Evolutionary conservation across 257 asterid genomes (phyloP), one percentile per base, ranked within the genome.

Genomic region (Gynochthodes officinalis): DNA sequence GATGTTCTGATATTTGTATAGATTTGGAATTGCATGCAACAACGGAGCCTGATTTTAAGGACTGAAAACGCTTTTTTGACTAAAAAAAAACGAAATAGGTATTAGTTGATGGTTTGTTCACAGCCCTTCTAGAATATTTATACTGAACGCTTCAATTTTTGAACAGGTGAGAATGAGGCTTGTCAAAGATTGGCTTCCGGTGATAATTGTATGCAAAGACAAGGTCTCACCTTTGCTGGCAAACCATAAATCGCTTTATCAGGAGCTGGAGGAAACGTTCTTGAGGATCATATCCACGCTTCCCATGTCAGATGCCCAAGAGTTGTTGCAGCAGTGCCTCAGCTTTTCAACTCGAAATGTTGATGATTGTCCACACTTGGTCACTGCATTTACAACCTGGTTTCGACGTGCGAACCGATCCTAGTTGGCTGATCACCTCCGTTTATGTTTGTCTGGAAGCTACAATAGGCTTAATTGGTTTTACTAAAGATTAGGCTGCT

Each of bases 131-230:
- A n/a, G n/a, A n/a, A n/a, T n/a, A 1, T 46, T 23, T 16, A 25
- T 55, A 16, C 4, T 16, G 40, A 25, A 32, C 33, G 9, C 5
- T 61, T 4, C 21, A 15, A 32, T 15, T 19, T 33, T 44, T 58
- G 23, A 60, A 78, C 88, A 91, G 99, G 86, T 91, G 28, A 86
- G 98, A 71, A 85, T 80, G 96, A 89, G 86, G 88, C 91, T 94
- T 9, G 99, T 91, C 59, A 84, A 81, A 71, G 87, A 90, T 63
- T 94, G 99, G 98, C 96, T 94, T 32, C 99, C 99, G 0, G 97
- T 94, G 84, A 70, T 94, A 82, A 87, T 89, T 19, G 75, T 80
- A 11, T 91, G 98, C 89, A 89, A 82, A 79, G 99, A 90, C 67
- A 81, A 77, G 32, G 81, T 74, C 30, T 76, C 97, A 3, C 75